These are phyloP conservation scores for Wickerhamomyces alni DNA, from an alignment of 805 yeast genomes.

Conservation along the genomic window DNA sequence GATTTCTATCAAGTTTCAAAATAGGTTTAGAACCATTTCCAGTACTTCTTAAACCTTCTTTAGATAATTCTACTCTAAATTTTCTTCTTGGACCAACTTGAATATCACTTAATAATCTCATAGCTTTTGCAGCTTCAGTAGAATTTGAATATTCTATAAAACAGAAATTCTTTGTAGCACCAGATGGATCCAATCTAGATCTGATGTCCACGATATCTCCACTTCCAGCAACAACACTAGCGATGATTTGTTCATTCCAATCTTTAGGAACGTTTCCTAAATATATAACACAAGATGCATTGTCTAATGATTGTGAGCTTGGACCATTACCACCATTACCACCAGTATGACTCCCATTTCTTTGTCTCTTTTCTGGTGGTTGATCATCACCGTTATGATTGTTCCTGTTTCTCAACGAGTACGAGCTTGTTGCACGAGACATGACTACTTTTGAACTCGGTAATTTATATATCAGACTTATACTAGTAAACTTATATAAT, in stretches of 20 bases:
- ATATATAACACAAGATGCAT: slow-evolving; percentile 38
- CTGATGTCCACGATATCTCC: slow-evolving; percentile 68
- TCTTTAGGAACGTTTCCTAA: slow-evolving; percentile 63
- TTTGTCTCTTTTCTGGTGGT: slow-evolving; percentile 13
- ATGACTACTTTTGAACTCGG: neutral
- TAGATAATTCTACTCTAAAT: slow-evolving; percentile 52
- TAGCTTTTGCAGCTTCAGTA: slow-evolving; percentile 46
- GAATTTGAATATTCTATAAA: slow-evolving; percentile 54
- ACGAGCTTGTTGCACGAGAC: neutral
- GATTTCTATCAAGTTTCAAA: slow-evolving; percentile 37
- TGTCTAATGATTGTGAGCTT: neutral
- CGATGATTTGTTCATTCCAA: slow-evolving; percentile 61
- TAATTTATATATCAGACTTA: too few relatives aligned
- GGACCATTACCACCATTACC: neutral
- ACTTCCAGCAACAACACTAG: slow-evolving; percentile 64
- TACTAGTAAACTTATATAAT: too few relatives aligned
- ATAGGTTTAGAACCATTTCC: slow-evolving; percentile 33
- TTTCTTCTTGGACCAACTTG: slow-evolving; percentile 37
- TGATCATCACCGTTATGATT: neutral
- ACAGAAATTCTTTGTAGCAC: slow-evolving; percentile 61
- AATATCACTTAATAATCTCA: slow-evolving; percentile 37
- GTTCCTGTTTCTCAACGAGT: neutral
- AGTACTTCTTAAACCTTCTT: slow-evolving; percentile 45
- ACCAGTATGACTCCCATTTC: neutral
- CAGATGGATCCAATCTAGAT: slow-evolving; percentile 28